phyloP scores from a whole-genome alignment of 441 rosid species.

The Croton laevigatus region DNA sequence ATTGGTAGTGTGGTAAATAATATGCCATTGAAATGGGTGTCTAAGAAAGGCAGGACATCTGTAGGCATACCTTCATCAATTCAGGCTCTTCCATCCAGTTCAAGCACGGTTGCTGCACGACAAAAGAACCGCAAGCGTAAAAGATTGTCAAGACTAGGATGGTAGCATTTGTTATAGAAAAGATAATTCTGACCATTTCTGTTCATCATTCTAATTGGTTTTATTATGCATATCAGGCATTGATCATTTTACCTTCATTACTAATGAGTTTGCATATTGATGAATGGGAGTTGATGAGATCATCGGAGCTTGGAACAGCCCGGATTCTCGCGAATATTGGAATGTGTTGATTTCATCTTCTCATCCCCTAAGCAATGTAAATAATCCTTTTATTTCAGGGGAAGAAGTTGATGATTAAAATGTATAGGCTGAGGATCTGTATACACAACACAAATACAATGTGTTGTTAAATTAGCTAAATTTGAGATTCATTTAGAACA shows the following conservation, averaged over 20 bases:
- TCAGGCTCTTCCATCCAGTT: slow-evolving; percentile 26
- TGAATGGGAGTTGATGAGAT: no score
- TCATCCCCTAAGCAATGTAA: no score
- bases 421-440: no score
- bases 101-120: slow-evolving; percentile 16
- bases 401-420: no score
- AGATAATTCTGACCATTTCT: neutral
- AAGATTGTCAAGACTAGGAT: slow-evolving; percentile 48
- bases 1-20: slow-evolving; percentile 56
- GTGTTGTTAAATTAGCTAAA: no score
- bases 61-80: slow-evolving; percentile 67
- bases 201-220: neutral
- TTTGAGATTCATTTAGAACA: no score
- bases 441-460: no score
- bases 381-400: no score
- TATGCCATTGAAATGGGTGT: slow-evolving; percentile 73
- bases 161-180: slow-evolving; percentile 9
- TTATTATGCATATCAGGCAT: no score
- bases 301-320: no score
- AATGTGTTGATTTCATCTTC: no score
- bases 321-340: no score
- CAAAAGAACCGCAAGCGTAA: slow-evolving; percentile 44
- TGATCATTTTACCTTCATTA: neutral
- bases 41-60: slow-evolving; percentile 73
- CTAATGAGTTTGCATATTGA: neutral